These are phyloP conservation scores for Yarrowia bubula DNA, from an alignment of 805 yeast species.

Conservation along the genomic window DNA sequence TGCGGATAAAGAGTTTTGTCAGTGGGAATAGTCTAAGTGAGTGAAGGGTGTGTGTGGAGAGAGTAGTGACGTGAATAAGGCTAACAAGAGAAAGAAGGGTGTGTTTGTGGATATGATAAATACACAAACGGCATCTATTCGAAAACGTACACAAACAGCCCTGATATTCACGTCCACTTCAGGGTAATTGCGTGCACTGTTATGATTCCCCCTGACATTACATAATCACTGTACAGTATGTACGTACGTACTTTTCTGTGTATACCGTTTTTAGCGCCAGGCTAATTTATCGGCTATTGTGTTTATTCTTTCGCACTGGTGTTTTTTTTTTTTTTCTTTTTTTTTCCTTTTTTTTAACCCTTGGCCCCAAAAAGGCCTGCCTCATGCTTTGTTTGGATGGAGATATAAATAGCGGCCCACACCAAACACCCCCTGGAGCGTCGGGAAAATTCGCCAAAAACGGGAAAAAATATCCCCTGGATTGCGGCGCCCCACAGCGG, in stretches of 20 bases:
- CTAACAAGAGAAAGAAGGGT: too few relatives aligned
- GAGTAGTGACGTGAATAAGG: not conserved
- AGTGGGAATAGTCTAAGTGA: constrained; percentile 15
- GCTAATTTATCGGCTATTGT: not conserved
- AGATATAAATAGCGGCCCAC: not conserved
- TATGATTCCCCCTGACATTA: too few relatives aligned
- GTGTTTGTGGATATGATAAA: too few relatives aligned
- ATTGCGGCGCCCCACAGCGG: too few relatives aligned
- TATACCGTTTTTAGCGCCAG: too few relatives aligned
- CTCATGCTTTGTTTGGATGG: constrained; percentile 9
- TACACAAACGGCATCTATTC: too few relatives aligned
- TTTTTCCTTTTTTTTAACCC: not conserved
- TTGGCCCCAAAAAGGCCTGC: not conserved
- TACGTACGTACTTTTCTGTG: too few relatives aligned
- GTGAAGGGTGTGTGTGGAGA: not conserved
- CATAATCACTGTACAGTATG: too few relatives aligned
- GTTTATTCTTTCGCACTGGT: too few relatives aligned
- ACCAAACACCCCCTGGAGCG: not conserved
- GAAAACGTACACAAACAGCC: too few relatives aligned
- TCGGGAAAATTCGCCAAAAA: not conserved
- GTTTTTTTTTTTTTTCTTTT: not conserved
- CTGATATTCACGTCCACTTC: too few relatives aligned
- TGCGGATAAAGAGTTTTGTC: constrained; percentile 27
- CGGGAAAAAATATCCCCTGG: not conserved
- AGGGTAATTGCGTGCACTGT: too few relatives aligned